These are phyloP conservation scores for Ciborinia camelliae DNA, from an alignment of 2,329 filamentous ascomycete species.

Conservation along the genomic window DNA sequence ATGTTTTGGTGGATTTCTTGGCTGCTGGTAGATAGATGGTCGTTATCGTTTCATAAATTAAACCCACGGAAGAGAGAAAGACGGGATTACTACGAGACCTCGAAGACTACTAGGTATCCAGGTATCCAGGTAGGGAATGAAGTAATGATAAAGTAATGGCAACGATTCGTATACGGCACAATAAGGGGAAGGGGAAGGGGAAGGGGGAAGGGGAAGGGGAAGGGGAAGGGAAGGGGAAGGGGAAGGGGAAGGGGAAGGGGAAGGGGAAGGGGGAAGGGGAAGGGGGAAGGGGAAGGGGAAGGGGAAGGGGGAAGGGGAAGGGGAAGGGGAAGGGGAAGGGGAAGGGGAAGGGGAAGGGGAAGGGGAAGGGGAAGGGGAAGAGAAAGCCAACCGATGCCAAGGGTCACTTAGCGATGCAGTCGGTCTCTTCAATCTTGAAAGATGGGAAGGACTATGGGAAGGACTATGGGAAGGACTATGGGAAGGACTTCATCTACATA, in stretches of 20 bases:
- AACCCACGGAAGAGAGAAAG: neutral
- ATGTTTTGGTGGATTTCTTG: neutral
- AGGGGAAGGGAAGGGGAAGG: neutral
- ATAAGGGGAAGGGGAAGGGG: neutral
- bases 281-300: neutral
- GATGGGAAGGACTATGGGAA: no score
- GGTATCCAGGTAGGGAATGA: neutral
- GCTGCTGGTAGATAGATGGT: neutral
- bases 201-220: neutral
- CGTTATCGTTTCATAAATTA: neutral
- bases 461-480: no score
- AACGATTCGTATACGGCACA: neutral
- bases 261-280: no score
- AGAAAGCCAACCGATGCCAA: neutral
- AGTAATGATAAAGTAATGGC: conserved; percentile 10
- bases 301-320: neutral
- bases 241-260: neutral
- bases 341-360: neutral
- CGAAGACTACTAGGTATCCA: no score
- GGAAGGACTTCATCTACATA: no score
- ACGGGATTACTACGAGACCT: neutral
- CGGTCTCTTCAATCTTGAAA: no score
- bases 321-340: neutral
- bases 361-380: neutral
- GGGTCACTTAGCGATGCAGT: neutral